These are phyloP conservation scores for Scutellaria baicalensis DNA, from an alignment of 257 asterid genomes.

Conservation along the genomic window DNA sequence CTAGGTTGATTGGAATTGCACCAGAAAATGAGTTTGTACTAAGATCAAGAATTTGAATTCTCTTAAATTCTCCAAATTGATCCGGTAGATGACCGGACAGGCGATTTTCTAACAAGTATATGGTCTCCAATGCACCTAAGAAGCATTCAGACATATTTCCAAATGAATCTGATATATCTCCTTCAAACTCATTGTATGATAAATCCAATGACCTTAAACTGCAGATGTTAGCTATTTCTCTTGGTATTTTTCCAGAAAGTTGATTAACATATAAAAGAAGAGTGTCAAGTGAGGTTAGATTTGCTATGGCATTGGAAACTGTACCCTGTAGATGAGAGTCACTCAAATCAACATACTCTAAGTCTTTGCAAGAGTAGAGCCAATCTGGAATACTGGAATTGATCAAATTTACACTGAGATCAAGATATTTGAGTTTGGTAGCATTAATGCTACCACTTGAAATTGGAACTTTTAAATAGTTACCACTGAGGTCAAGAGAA, in stretches of 20 bases:
- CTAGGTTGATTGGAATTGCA: neutral
- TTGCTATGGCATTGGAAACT: constrained; percentile 16
- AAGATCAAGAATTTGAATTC: neutral
- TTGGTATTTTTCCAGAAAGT: neutral
- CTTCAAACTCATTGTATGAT: neutral
- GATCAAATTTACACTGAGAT: too few relatives aligned
- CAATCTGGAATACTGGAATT: constrained; percentile 28
- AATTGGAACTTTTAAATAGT: too few relatives aligned
- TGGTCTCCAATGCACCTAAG: neutral
- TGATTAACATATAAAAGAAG: neutral
- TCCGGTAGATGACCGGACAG: neutral
- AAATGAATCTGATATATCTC: neutral
- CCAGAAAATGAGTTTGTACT: neutral
- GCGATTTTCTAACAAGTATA: neutral
- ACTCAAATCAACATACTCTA: neutral
- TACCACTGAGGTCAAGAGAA: too few relatives aligned
- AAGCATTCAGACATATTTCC: neutral
- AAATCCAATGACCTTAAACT: neutral
- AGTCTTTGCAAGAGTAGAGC: constrained; percentile 18
- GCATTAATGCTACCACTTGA: too few relatives aligned
- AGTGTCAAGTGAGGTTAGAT: constrained; percentile 17
- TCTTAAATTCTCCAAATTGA: neutral
- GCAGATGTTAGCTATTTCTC: neutral
- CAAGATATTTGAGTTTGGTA: too few relatives aligned
- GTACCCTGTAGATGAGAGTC: neutral